phyloP scores from a whole-genome alignment of 2,329 filamentous ascomycete genomes.

The Rhexocercosporidium sp. region DNA sequence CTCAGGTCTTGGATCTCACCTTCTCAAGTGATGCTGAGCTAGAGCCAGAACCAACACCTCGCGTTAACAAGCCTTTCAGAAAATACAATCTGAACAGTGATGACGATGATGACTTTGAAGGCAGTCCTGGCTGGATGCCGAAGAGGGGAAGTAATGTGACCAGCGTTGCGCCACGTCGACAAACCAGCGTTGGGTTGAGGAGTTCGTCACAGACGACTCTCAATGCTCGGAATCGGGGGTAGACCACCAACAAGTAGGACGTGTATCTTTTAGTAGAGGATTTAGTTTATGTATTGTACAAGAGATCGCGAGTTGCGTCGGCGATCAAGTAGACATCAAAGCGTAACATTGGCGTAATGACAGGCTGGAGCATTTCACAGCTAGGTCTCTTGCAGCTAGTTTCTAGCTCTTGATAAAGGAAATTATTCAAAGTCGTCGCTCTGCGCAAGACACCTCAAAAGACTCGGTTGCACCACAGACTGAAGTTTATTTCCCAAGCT shows the following conservation, averaged over 20 bases:
- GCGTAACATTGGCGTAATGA: background rate
- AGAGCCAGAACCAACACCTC: background rate
- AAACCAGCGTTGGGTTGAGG: slow-evolving; percentile 23
- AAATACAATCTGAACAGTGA: slow-evolving; percentile 9
- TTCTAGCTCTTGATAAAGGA: background rate
- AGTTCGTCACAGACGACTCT: slow-evolving; percentile 27
- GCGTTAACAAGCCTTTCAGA: slow-evolving; percentile 1
- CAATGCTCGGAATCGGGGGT: slow-evolving; percentile 28
- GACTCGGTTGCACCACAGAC: no score
- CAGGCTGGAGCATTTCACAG: background rate
- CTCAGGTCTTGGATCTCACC: slow-evolving; percentile 46
- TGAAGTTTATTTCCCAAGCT: background rate
- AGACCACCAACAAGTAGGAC: slow-evolving; percentile 20
- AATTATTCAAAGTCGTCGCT: background rate
- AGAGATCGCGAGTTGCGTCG: background rate
- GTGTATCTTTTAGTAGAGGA: background rate
- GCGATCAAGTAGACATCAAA: background rate
- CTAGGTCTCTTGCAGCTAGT: background rate
- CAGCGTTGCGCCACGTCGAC: slow-evolving; percentile 21
- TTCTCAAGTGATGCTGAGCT: slow-evolving; percentile 34
- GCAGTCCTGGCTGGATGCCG: slow-evolving; percentile 25
- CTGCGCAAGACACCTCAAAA: no score
- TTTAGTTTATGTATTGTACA: background rate
- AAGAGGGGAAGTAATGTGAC: slow-evolving; percentile 26
- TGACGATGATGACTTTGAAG: slow-evolving; percentile 22